Percentiles rank a stretch among this genome's conserved stretches.
These are phyloP conservation scores for Gossypium longicalyx DNA, from an alignment of 345 rosid species.

Conservation along the genomic window DNA sequence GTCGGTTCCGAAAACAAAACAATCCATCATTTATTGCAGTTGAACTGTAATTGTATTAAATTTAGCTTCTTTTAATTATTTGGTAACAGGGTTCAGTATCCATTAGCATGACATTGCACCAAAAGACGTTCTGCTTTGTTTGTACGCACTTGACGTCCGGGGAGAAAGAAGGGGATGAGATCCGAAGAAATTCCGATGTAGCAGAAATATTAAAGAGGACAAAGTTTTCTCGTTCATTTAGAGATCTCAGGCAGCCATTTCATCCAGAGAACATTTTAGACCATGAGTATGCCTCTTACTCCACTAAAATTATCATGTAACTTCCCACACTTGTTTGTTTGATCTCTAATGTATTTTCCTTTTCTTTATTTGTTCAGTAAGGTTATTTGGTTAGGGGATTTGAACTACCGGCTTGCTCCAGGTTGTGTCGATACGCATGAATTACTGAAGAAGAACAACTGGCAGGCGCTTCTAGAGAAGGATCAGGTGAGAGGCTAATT, in stretches of 20 bases:
- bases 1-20: neutral
- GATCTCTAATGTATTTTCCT: neutral
- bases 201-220: constrained; percentile 72
- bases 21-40: neutral
- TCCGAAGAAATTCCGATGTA: constrained; percentile 78
- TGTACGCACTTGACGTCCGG: constrained; percentile 91
- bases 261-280: constrained; percentile 58
- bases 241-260: constrained; percentile 25
- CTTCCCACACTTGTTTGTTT: neutral
- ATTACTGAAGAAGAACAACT: constrained; percentile 51
- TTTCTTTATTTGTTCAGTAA: constrained; percentile 40
- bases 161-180: constrained; percentile 84
- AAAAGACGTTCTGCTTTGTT: constrained; percentile 73
- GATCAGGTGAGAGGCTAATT: constrained; percentile 35
- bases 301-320: neutral
- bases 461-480: constrained; percentile 75
- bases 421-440: constrained; percentile 48
- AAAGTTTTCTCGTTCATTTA: constrained; percentile 49
- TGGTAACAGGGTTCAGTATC: constrained; percentile 75
- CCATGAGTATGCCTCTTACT: constrained; percentile 63
- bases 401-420: constrained; percentile 76
- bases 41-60: neutral
- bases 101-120: constrained; percentile 69
- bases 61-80: neutral
- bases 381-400: constrained; percentile 90